These are phyloP conservation scores for Stagonosporopsis cucurbitacearum DNA, from an alignment of 2,329 filamentous ascomycete genomes.

Conservation along the genomic window DNA sequence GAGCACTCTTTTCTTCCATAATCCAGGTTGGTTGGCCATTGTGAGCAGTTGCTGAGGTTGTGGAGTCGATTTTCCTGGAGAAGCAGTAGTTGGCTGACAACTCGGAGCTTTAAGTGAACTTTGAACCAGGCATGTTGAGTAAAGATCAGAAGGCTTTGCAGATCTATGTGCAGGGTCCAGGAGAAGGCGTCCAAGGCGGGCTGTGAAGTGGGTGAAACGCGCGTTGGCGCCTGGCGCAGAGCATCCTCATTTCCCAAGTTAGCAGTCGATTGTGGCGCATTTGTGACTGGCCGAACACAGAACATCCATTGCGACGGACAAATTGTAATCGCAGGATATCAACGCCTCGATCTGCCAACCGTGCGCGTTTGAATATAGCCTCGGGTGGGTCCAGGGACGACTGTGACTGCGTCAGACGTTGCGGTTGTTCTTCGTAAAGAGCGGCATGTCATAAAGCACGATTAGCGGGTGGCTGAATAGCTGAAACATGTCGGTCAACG, in stretches of 20 bases:
- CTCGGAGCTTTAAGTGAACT: not conserved
- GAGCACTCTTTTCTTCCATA: constrained; percentile 49
- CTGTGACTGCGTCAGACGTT: constrained; percentile 2
- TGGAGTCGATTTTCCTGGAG: not conserved
- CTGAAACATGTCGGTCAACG: constrained; percentile 13
- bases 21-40: constrained; percentile 31
- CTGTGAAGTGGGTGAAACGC: constrained; percentile 30
- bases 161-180: constrained; percentile 26
- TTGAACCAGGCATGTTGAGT: constrained; percentile 8
- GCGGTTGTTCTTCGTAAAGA: not conserved
- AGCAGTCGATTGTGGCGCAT: not conserved
- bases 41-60: constrained; percentile 1
- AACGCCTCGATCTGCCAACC: not conserved
- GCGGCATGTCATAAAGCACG: not conserved
- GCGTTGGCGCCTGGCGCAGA: constrained; percentile 20
- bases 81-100: not conserved
- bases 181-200: constrained; percentile 23
- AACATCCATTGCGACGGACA: not conserved
- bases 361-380: not conserved
- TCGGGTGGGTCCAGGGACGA: not conserved
- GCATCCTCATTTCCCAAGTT: constrained; percentile 19
- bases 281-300: not conserved
- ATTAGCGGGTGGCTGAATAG: not conserved
- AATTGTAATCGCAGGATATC: no score
- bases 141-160: constrained; percentile 6